phyloP scores from a whole-genome alignment of 1,139 yeast genomes.

The Diutina scorzettiae region DNA sequence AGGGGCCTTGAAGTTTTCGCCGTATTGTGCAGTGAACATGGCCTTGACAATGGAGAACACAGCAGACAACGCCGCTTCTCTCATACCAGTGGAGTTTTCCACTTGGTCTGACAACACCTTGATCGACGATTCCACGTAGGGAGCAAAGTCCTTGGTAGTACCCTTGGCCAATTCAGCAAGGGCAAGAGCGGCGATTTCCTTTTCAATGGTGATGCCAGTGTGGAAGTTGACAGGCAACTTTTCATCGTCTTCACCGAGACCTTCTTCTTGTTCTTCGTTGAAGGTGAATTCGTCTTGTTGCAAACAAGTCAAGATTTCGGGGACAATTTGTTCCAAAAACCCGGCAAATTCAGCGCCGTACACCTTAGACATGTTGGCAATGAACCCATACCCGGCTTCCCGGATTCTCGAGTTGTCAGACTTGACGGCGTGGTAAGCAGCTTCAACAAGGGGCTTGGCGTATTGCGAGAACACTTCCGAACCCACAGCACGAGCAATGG shows the following conservation, averaged over 20 bases:
- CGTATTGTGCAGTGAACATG: conserved; percentile 47
- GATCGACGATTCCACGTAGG: conserved; percentile 64
- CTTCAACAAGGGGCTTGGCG: conserved; percentile 82
- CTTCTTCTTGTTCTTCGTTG: conserved; percentile 24
- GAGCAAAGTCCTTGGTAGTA: conserved; percentile 68
- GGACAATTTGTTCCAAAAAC: conserved; percentile 71
- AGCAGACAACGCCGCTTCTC: conserved; percentile 75
- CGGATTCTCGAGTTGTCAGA: conserved; percentile 77
- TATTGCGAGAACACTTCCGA: conserved; percentile 74
- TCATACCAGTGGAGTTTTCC: conserved; percentile 81
- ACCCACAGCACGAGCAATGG: conserved; percentile 96
- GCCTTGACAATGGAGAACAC: conserved; percentile 78
- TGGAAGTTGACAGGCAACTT: conserved; percentile 75
- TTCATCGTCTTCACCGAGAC: conserved; percentile 45
- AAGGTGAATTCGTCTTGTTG: conserved; percentile 71
- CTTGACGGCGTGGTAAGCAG: conserved; percentile 71
- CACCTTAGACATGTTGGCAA: conserved; percentile 89
- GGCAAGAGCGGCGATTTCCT: conserved; percentile 94
- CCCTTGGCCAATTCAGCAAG: conserved; percentile 81
- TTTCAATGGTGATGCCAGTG: conserved; percentile 92
- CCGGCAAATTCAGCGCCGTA: conserved; percentile 86
- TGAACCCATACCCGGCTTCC: conserved; percentile 92
- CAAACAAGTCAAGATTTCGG: conserved; percentile 73
- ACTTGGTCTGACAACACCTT: conserved; percentile 58
- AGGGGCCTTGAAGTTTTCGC: conserved; percentile 44